Base-by-base conservation (phyloP, 1,284 basidiomycete genomes). In the Marasmius fiardii region DNA sequence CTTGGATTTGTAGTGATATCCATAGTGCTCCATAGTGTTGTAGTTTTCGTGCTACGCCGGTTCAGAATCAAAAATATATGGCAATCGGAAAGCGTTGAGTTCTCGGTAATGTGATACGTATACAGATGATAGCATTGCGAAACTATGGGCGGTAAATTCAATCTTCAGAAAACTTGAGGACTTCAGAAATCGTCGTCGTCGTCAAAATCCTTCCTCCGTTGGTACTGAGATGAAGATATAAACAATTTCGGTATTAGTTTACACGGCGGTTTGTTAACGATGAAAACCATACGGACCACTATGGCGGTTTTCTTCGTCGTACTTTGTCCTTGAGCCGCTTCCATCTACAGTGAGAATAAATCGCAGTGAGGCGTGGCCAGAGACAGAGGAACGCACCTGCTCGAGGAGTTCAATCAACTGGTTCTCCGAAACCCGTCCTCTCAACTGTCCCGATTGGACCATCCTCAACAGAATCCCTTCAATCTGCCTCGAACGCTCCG, bases 321-420 rank as follows among this genome's bases (percentile, higher is more conserved):
- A 56, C 75, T 67, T 62, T 80, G 80, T n/a, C 78, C 80, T 58
- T 82, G 77, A 1, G 79, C 82, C 41, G 82, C 81, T 60, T 90
- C 89, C 70, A 88, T 83, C 88, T 90, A 62, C 34, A 34, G 43
- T 37, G 2, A 52, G 33, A 12, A 52, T 44, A 11, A 53, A 53
- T 51, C 52, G 21, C 51, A 18, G 52, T 14, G 43, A 34, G 14
- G 18, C n/a, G 28, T 10, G 33, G 20, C 28, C 14, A 10, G 18
- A 54, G 1, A 52, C n/a, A 41, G 16, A 35, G 41, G 8, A 50
- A 60, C 74, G 62, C 61, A 95, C 95, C 82, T 98, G 95, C 68
- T 98, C 93, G 54, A 99, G 79, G 18, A 99, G 75, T 35, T 88
- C 89, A 65, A 98, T 96, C 57, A 99, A 79, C 67, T 96, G 93